Conservation (phyloP, 83 land plant genomes). For the Diphasiastrum complanatum region DNA sequence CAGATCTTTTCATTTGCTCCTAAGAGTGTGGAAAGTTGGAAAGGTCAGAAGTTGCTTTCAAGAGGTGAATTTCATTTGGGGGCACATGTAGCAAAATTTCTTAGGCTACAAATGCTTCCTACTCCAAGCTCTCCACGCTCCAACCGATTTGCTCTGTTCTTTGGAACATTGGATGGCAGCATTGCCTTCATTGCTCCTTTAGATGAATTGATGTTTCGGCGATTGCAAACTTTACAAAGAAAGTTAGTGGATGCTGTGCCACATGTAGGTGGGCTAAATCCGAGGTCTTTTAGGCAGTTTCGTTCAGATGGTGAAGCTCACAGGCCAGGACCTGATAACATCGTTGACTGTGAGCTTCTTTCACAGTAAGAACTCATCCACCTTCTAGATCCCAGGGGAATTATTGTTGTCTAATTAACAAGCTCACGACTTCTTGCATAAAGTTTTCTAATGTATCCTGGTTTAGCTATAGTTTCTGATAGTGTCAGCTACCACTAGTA, state of each 20-base stretch:
- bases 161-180: constrained; percentile 93
- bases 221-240: constrained; percentile 75
- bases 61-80: constrained; percentile 98
- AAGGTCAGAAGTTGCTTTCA: constrained; percentile 93
- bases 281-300: constrained; percentile 86
- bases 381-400: neutral
- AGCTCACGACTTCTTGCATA: no score
- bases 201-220: constrained; percentile 89
- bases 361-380: constrained; percentile 53
- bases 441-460: neutral
- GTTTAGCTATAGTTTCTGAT: neutral
- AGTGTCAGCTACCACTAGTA: no score
- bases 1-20: constrained; percentile 98
- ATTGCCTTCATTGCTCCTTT: constrained; percentile 90
- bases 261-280: constrained; percentile 89
- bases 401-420: neutral
- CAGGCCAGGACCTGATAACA: constrained; percentile 93
- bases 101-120: constrained; percentile 86
- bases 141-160: constrained; percentile 79
- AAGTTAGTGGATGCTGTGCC: constrained; percentile 87
- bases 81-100: constrained; percentile 78
- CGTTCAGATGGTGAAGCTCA: constrained; percentile 74
- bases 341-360: constrained; percentile 89
- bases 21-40: constrained; percentile 93
- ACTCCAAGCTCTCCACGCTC: constrained; percentile 53